A percentile compares a stretch with the other conserved stretches of the same genome.
These are phyloP conservation scores for Coffea humblotiana DNA, from an alignment of 305 asterid species.

Conservation along the genomic window DNA sequence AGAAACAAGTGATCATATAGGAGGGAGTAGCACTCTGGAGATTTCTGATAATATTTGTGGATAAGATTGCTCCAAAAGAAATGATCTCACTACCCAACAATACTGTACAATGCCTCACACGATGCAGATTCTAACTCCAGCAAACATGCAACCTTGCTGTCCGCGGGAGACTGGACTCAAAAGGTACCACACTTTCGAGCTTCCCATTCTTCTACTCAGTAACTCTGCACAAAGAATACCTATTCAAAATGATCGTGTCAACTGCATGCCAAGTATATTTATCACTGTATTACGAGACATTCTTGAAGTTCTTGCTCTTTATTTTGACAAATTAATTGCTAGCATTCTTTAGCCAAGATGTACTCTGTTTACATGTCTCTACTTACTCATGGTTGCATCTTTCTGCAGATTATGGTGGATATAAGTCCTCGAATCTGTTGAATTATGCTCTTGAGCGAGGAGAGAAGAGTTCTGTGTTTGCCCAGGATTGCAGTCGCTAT, in stretches of 20 bases:
- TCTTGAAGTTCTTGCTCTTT: not conserved
- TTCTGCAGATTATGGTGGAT: slow-evolving; percentile 7
- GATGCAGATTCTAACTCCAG: slow-evolving; percentile 24
- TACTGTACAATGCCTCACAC: slow-evolving; percentile 18
- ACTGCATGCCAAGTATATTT: no score
- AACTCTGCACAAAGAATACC: not conserved
- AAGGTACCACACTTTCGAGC: slow-evolving; percentile 15
- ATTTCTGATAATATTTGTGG: slow-evolving; percentile 42
- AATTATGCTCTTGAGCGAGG: slow-evolving; percentile 5
- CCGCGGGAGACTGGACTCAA: not conserved
- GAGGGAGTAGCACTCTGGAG: slow-evolving; percentile 3
- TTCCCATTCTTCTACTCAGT: not conserved
- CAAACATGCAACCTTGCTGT: slow-evolving; percentile 26
- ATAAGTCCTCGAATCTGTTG: not conserved
- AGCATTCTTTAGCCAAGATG: not conserved
- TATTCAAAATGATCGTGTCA: not conserved
- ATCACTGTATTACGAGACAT: not conserved
- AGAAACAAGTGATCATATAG: slow-evolving; percentile 2
- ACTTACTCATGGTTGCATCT: not conserved
- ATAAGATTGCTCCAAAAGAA: slow-evolving; percentile 32
- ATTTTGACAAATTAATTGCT: not conserved
- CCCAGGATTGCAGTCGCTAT: not conserved
- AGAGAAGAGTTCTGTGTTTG: not conserved
- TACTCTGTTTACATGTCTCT: not conserved
- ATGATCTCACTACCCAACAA: slow-evolving; percentile 17